Percentiles rank a stretch among this genome's conserved stretches.
phyloP scores from a whole-genome alignment of 768 basidiomycete genomes.

The Tricholoma sp. region DNA sequence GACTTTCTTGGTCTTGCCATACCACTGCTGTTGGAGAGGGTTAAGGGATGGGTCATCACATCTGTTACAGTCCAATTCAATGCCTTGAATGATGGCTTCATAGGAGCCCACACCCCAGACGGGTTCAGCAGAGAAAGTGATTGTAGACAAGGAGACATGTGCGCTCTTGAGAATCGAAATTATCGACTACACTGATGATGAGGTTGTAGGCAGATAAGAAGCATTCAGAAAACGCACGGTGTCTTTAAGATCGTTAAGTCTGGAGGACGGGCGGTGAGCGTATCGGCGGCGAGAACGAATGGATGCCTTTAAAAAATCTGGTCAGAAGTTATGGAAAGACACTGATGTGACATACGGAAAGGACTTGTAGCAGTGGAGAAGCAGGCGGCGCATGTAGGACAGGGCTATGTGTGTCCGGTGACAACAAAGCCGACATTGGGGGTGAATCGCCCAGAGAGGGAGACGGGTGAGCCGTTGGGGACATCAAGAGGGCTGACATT shows the following conservation, averaged over 20 bases:
- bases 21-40: conserved; percentile 43
- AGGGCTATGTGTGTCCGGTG: conserved; percentile 3
- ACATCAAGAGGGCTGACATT: conserved; percentile 3
- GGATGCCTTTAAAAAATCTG: conserved; percentile 32
- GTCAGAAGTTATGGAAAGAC: conserved; percentile 13
- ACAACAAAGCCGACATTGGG: conserved; percentile 7
- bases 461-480: conserved; percentile 5
- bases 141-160: conserved; percentile 39
- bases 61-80: conserved; percentile 36
- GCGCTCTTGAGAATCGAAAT: conserved; percentile 41
- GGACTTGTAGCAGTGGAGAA: conserved; percentile 20
- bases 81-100: conserved; percentile 35
- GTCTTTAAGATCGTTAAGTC: conserved; percentile 34
- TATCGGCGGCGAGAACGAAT: conserved; percentile 40
- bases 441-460: conserved; percentile 1
- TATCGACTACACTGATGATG: conserved; percentile 30
- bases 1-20: conserved; percentile 37
- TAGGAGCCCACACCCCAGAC: conserved; percentile 33
- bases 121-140: conserved; percentile 39
- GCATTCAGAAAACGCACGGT: conserved; percentile 26
- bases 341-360: conserved; percentile 17
- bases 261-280: conserved; percentile 30
- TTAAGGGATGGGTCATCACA: conserved; percentile 40
- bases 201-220: background rate
- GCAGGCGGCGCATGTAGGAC: conserved; percentile 18